Evolutionary conservation across 306 rosid species (phyloP).

Genomic region (Carpinus viminea): DNA sequence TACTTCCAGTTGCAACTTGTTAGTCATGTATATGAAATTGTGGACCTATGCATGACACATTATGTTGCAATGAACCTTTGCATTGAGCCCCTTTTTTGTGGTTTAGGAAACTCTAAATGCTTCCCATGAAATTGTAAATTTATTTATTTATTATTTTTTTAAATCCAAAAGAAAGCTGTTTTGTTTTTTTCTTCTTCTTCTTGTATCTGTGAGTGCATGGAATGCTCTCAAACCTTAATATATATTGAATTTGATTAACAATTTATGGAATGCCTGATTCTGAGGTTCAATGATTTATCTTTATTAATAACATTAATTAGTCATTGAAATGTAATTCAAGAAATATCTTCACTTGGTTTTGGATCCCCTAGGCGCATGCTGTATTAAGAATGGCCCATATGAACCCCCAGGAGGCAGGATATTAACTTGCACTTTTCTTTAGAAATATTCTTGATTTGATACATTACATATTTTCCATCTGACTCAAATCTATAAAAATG

Average conservation of each 20-base stretch:
- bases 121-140: neutral
- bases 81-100: neutral
- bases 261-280: too few species aligned
- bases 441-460: neutral
- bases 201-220: too few species aligned
- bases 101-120: neutral
- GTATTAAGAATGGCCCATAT: neutral
- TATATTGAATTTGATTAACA: too few species aligned
- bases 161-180: neutral
- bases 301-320: too few species aligned
- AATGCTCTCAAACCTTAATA: too few species aligned
- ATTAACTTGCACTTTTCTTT: neutral
- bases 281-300: too few species aligned
- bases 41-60: neutral
- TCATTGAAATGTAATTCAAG: too few species aligned
- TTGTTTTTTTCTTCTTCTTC: too few species aligned
- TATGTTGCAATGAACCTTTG: neutral
- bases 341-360: neutral
- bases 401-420: neutral
- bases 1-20: too few species aligned
- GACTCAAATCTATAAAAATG: slow-evolving; percentile 29
- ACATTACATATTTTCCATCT: neutral
- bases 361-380: neutral
- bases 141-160: too few species aligned
- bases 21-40: too few species aligned